A percentile compares a stretch with the other conserved stretches of the same genome.
These are phyloP conservation scores for Piromyces sp. DNA, from an alignment of 192 early-diverging fungal species.

Conservation along the genomic window DNA sequence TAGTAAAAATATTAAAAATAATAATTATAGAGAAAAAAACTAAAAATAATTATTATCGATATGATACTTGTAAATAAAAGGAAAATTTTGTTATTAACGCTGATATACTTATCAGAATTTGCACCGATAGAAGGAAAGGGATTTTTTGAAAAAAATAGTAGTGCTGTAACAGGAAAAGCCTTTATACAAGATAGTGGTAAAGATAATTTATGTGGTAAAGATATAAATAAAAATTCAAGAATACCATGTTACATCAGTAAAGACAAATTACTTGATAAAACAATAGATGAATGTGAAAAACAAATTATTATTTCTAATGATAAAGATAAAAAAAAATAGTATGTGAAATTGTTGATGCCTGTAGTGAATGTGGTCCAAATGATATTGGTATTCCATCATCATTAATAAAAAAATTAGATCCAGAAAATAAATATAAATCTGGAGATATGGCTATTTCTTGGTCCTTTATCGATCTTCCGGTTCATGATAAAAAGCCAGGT, in stretches of 20 bases:
- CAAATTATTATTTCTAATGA: neutral
- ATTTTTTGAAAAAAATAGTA: too few relatives aligned
- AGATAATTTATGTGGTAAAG: neutral
- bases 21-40: too few relatives aligned
- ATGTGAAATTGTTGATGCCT: neutral
- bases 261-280: neutral
- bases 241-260: neutral
- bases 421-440: neutral
- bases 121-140: neutral
- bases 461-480: neutral
- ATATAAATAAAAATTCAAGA: neutral
- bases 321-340: neutral
- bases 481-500: neutral
- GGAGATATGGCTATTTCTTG: neutral
- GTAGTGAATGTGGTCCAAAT: neutral
- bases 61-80: neutral
- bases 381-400: neutral
- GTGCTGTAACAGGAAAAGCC: too few relatives aligned
- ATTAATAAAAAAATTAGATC: neutral
- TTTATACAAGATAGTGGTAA: neutral
- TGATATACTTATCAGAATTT: neutral
- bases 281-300: neutral
- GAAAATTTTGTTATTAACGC: neutral
- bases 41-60: neutral
- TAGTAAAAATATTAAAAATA: too few relatives aligned